These are phyloP conservation scores for Plectranthus barbatus DNA, from an alignment of 257 asterid species.

Conservation along the genomic window DNA sequence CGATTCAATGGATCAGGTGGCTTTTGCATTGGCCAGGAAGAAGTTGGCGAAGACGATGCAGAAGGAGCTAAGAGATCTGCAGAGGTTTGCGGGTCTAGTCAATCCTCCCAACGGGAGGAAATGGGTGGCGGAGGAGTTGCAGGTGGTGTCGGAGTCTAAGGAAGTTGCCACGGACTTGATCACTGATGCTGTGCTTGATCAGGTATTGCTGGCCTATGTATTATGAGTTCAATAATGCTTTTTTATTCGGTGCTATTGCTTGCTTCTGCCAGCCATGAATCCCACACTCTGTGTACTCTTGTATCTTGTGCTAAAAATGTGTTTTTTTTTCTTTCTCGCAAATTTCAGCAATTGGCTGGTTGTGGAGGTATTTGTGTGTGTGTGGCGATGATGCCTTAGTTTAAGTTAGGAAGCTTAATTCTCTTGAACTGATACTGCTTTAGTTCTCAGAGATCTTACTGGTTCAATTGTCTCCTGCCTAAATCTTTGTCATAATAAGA, in stretches of 20 bases:
- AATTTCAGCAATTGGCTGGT: no score
- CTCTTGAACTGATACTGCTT: background rate
- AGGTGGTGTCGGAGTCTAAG: constrained; percentile 77
- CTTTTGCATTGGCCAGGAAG: constrained; percentile 75
- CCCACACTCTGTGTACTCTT: background rate
- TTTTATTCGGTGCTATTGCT: background rate
- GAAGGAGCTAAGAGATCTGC: constrained; percentile 70
- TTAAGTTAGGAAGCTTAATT: background rate
- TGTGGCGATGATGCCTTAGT: background rate
- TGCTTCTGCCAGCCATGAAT: background rate
- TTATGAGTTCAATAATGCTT: background rate
- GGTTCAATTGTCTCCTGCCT: background rate
- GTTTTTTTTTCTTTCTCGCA: background rate
- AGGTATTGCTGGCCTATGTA: constrained; percentile 29
- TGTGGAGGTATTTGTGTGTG: background rate
- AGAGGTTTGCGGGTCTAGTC: constrained; percentile 61
- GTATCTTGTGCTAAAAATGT: background rate
- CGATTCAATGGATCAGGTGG: constrained; percentile 85
- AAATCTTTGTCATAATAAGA: background rate
- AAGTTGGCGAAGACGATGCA: constrained; percentile 76
- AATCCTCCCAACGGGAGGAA: constrained; percentile 69
- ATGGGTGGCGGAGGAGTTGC: constrained; percentile 84
- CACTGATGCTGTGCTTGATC: constrained; percentile 80
- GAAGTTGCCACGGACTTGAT: constrained; percentile 89
- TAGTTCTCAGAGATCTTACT: background rate